These are phyloP conservation scores for Sporisorium reilianum DNA, from an alignment of 1,284 basidiomycete genomes.

Conservation along the genomic window DNA sequence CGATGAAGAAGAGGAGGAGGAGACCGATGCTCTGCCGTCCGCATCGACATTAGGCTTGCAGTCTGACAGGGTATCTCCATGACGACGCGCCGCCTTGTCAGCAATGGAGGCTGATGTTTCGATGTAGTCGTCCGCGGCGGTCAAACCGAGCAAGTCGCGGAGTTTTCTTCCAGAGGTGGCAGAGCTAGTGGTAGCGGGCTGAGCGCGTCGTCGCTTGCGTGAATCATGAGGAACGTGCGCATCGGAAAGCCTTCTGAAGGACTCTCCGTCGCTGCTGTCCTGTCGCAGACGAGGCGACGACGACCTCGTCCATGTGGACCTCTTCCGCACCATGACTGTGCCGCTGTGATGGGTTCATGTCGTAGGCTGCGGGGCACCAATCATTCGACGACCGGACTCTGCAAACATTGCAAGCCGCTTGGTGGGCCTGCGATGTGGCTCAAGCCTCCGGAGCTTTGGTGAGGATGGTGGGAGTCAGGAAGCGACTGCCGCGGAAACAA, in stretches of 20 bases:
- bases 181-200: background rate
- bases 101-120: slow-evolving; percentile 15
- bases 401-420: background rate
- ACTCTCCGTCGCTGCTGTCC: slow-evolving; percentile 26
- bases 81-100: background rate
- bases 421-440: background rate
- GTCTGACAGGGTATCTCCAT: background rate
- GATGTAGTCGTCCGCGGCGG: slow-evolving; percentile 40
- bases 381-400: no score
- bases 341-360: background rate
- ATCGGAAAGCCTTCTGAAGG: background rate
- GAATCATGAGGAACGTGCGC: background rate
- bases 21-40: background rate
- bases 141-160: slow-evolving; percentile 35
- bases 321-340: slow-evolving; percentile 20
- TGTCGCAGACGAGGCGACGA: slow-evolving; percentile 2
- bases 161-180: background rate
- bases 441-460: background rate
- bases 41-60: background rate
- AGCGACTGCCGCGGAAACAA: background rate
- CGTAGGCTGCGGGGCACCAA: no score
- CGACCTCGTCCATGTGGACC: background rate
- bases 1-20: background rate
- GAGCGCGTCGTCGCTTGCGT: slow-evolving; percentile 20
- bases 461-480: background rate